Percentiles rank a stretch among this genome's conserved stretches.
These are phyloP conservation scores for Candolleomyces efflorescens DNA, from an alignment of 768 basidiomycete genomes.

Conservation along the genomic window DNA sequence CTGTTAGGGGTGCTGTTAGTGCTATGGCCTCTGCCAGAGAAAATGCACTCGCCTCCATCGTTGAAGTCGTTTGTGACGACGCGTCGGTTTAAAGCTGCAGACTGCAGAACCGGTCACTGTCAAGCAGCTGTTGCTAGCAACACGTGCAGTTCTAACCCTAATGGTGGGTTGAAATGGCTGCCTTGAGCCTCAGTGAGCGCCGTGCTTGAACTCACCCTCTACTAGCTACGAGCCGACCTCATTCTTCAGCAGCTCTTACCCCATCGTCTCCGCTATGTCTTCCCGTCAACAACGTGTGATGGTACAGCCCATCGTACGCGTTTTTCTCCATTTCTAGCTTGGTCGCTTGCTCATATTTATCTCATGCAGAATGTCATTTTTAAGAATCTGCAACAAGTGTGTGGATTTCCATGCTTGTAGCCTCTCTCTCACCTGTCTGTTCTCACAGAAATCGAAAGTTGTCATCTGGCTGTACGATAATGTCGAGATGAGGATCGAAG, in stretches of 20 bases:
- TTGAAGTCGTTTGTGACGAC: slow-evolving; percentile 25
- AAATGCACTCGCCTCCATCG: slow-evolving; percentile 38
- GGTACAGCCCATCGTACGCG: slow-evolving; percentile 97
- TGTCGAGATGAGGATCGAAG: slow-evolving; percentile 94
- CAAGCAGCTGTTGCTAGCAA: background rate
- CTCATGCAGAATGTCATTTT: slow-evolving; percentile 85
- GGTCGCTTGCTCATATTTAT: background rate
- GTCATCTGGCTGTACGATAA: slow-evolving; percentile 97
- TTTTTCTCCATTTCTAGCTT: slow-evolving; percentile 1
- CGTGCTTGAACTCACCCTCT: background rate
- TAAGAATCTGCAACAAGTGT: slow-evolving; percentile 90
- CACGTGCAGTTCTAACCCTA: slow-evolving; percentile 12
- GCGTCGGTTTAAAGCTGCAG: slow-evolving; percentile 23
- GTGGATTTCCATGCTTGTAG: background rate
- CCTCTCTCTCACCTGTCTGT: slow-evolving; percentile 7
- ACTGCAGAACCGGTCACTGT: too few relatives aligned
- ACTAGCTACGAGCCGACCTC: slow-evolving; percentile 7
- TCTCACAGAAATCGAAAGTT: slow-evolving; percentile 69
- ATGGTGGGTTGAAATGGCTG: slow-evolving; percentile 9
- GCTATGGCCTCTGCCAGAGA: background rate
- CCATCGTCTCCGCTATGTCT: slow-evolving; percentile 58
- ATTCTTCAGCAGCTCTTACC: slow-evolving; percentile 10
- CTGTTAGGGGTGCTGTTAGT: slow-evolving; percentile 27
- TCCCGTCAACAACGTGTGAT: slow-evolving; percentile 94
- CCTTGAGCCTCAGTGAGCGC: background rate